phyloP scores from a whole-genome alignment of 2,329 filamentous ascomycete genomes.

The Kalmusia sp. region DNA sequence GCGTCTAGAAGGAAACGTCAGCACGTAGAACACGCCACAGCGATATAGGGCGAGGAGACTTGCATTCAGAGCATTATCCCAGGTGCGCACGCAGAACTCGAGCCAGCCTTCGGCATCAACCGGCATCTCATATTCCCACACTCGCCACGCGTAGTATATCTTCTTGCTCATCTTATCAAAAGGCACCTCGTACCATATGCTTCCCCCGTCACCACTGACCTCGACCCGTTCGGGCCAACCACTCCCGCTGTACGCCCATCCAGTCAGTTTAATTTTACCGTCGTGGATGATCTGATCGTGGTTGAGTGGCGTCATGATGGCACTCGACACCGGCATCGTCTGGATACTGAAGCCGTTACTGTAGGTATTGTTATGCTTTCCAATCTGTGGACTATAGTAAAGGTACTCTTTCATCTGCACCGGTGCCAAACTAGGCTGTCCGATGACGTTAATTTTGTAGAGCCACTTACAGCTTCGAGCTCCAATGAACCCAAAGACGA shows the following conservation, averaged over 20 bases:
- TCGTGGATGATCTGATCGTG: constrained; percentile 68
- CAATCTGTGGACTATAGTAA: constrained; percentile 72
- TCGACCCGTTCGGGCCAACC: constrained; percentile 67
- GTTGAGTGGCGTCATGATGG: constrained; percentile 69
- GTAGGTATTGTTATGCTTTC: constrained; percentile 69
- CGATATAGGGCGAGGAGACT: constrained; percentile 11
- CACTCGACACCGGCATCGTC: constrained; percentile 73
- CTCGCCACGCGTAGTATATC: constrained; percentile 68
- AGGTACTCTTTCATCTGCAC: constrained; percentile 72
- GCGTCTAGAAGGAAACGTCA: constrained; percentile 41
- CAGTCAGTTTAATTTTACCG: constrained; percentile 62
- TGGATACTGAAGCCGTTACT: constrained; percentile 71
- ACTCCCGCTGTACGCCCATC: constrained; percentile 54
- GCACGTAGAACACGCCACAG: constrained; percentile 31
- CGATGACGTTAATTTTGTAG: constrained; percentile 67
- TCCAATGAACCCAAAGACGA: constrained; percentile 73
- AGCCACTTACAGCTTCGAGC: constrained; percentile 70
- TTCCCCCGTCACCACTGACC: constrained; percentile 68
- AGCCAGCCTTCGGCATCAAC: constrained; percentile 59
- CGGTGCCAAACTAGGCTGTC: constrained; percentile 62
- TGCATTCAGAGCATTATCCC: constrained; percentile 55
- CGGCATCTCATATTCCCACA: constrained; percentile 69
- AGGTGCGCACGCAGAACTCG: constrained; percentile 52
- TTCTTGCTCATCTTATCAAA: constrained; percentile 67
- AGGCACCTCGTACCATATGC: constrained; percentile 69